Conservation (phyloP, 108 stramenopile species). For the Schizochytrium sp. region DNA sequence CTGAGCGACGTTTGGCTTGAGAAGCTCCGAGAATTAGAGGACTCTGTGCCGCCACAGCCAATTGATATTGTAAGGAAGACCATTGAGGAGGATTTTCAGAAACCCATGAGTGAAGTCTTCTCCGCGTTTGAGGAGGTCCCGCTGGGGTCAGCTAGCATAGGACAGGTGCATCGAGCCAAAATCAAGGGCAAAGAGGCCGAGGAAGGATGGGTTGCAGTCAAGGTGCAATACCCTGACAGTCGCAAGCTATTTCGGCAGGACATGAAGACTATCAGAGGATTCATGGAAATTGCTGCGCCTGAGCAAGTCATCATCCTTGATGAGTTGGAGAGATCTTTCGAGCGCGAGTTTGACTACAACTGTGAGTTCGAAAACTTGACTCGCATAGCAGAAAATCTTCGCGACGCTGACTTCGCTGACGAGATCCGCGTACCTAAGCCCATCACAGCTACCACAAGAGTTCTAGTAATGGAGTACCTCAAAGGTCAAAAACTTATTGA, state of each 20-base stretch:
- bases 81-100: conserved; percentile 77
- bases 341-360: conserved; percentile 49
- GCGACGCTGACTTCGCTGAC: neutral
- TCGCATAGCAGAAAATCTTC: neutral
- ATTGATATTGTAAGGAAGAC: conserved; percentile 79
- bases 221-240: conserved; percentile 85
- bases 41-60: conserved; percentile 79
- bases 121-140: conserved; percentile 81
- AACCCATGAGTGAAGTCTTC: conserved; percentile 76
- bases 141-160: conserved; percentile 86
- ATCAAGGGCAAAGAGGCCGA: neutral
- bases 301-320: conserved; percentile 55
- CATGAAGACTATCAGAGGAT: conserved; percentile 84
- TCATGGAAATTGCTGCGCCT: conserved; percentile 65
- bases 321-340: conserved; percentile 47
- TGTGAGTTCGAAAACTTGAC: neutral
- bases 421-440: conserved; percentile 37
- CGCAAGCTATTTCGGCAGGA: conserved; percentile 83
- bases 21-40: conserved; percentile 85
- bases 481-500: conserved; percentile 46
- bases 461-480: conserved; percentile 42
- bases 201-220: conserved; percentile 78
- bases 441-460: neutral
- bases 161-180: conserved; percentile 86
- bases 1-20: conserved; percentile 86